Evolutionary conservation across 306 rosid species (phyloP).

Genomic region (Sicyos baderoa): DNA sequence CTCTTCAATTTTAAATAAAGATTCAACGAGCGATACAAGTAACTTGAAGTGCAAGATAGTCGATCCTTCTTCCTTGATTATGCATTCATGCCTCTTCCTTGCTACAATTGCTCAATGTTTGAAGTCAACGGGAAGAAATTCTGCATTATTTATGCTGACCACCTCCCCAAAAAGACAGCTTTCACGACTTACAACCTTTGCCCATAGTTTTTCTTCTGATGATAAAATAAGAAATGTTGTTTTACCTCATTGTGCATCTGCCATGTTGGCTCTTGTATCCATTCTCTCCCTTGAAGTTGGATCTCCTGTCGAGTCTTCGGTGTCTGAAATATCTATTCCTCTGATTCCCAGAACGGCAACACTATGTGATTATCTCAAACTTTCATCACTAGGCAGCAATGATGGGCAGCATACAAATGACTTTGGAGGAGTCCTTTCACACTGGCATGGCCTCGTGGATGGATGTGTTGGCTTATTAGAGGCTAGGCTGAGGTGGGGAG

Average conservation of each 20-base stretch:
- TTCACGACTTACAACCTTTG: slow-evolving; percentile 64
- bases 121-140: slow-evolving; percentile 78
- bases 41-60: slow-evolving; percentile 47
- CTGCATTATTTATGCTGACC: slow-evolving; percentile 75
- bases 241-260: slow-evolving; percentile 56
- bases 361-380: slow-evolving; percentile 52
- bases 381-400: slow-evolving; percentile 43
- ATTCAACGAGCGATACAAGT: slow-evolving; percentile 40
- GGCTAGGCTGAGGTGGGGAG: slow-evolving; percentile 73
- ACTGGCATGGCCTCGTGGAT: slow-evolving; percentile 77
- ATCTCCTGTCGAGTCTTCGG: slow-evolving; percentile 56
- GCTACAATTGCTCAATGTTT: slow-evolving; percentile 71
- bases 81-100: slow-evolving; percentile 67
- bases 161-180: slow-evolving; percentile 71
- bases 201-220: slow-evolving; percentile 51
- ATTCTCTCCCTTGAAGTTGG: slow-evolving; percentile 74
- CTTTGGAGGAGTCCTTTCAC: slow-evolving; percentile 43
- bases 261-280: slow-evolving; percentile 82
- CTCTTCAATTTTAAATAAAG: slow-evolving; percentile 48
- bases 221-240: slow-evolving; percentile 41
- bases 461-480: slow-evolving; percentile 88
- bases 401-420: slow-evolving; percentile 32
- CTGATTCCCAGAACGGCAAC: slow-evolving; percentile 68
- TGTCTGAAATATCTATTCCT: slow-evolving; percentile 69
- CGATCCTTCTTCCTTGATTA: slow-evolving; percentile 47